These are phyloP conservation scores for Kalaharituber pfeilii DNA, from an alignment of 2,329 filamentous ascomycete genomes.

Conservation along the genomic window DNA sequence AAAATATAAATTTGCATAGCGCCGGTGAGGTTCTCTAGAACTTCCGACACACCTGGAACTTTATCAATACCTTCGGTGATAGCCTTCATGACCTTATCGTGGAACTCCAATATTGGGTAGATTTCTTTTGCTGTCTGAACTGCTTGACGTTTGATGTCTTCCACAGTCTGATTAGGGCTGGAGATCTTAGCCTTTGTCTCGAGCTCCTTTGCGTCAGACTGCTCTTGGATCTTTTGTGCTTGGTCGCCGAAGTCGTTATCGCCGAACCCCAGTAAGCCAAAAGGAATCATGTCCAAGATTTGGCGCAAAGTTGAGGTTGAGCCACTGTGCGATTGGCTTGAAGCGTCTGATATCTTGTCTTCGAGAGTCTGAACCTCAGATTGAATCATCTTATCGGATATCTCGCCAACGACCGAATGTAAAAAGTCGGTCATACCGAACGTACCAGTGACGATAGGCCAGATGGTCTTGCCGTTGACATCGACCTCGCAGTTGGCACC, in stretches of 20 bases:
- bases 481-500: slow-evolving; percentile 55
- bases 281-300: slow-evolving; percentile 64
- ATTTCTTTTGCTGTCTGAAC: slow-evolving; percentile 58
- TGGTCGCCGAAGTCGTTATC: slow-evolving; percentile 51
- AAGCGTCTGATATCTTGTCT: slow-evolving; percentile 49
- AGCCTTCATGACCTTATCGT: slow-evolving; percentile 68
- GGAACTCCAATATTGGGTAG: slow-evolving; percentile 78
- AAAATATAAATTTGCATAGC: slow-evolving; percentile 82
- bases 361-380: slow-evolving; percentile 81
- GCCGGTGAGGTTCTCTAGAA: slow-evolving; percentile 73
- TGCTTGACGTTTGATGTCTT: slow-evolving; percentile 64
- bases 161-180: slow-evolving; percentile 56
- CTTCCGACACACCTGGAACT: slow-evolving; percentile 66
- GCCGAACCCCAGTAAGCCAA: slow-evolving; percentile 53
- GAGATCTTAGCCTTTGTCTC: slow-evolving; percentile 47
- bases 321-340: slow-evolving; percentile 37
- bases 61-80: slow-evolving; percentile 66
- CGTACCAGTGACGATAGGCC: slow-evolving; percentile 73
- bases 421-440: slow-evolving; percentile 87
- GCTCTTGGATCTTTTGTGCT: slow-evolving; percentile 50
- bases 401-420: slow-evolving; percentile 35
- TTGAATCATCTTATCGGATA: slow-evolving; percentile 78
- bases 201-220: slow-evolving; percentile 49
- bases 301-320: slow-evolving; percentile 62
- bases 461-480: slow-evolving; percentile 53